Base-by-base conservation (phyloP, 768 basidiomycete species). In the Lyophyllum decastes region DNA sequence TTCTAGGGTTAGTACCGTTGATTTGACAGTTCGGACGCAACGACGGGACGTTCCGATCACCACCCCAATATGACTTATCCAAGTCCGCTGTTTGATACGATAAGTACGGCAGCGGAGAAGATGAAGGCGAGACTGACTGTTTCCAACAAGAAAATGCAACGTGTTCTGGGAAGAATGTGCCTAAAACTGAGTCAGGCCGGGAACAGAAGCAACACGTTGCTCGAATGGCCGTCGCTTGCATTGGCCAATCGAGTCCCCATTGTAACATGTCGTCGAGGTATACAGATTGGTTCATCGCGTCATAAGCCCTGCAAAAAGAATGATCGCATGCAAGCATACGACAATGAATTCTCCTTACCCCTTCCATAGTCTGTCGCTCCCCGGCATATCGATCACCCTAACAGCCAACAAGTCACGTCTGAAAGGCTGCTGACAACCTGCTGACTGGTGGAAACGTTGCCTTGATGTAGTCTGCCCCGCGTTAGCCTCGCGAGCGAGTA, bases 211-310 rank as follows among this genome's bases (percentile, higher is more conserved):
- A 26, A 52, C 17, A 34, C 16, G 30, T 21, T 38, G 34, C 19
- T 59, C 34, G n/a, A 19, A 5, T 16, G 4, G 7, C 10, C 77
- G n/a, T 59, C 55, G 88, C 94, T 78, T 92, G 93, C 52, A 95
- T 92, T 50, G 95, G 75, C 93, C 94, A 97, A 71, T 94, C 89
- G 45, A 94, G 81, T 24, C 94, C 89, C 92, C 92, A 96, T 58
- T 94, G 85, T 52, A 96, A 75, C 79, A 91, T 94, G 59, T 85
- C 83, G 65, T 97, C 95, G n/a, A 97, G 83, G 70, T 96, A 97
- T 2, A 85, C 82, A 0, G 94, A 93, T 73, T 96, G 94, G 52
- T 92, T 90, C 52, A 92, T 86, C 50, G 84, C 64, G 61, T 94
- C 92, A 67, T 95, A 97, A 16, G 90, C 90, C 89, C 52, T 16